These are phyloP conservation scores for Zygosaccharomyces rouxii DNA, from an alignment of 805 yeast genomes.

Conservation along the genomic window DNA sequence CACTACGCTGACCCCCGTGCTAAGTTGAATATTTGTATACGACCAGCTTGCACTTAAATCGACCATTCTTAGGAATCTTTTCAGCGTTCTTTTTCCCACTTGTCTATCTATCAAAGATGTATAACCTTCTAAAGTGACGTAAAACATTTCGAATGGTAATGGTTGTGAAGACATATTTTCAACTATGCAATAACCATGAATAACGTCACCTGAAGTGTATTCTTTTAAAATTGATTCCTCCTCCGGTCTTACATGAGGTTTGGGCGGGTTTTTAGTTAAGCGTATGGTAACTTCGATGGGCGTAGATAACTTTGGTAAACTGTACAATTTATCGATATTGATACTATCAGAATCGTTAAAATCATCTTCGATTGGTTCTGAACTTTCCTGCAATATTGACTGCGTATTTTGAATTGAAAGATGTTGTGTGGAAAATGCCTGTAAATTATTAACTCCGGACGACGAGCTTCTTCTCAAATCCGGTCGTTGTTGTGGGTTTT, in stretches of 20 bases:
- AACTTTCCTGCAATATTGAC: conserved; percentile 4
- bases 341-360: conserved; percentile 41
- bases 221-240: conserved; percentile 48
- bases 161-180: conserved; percentile 44
- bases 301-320: conserved; percentile 41
- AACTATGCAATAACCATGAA: conserved; percentile 55
- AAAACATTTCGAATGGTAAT: conserved; percentile 60
- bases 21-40: conserved; percentile 48
- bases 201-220: conserved; percentile 62
- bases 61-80: conserved; percentile 55
- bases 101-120: conserved; percentile 33
- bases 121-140: conserved; percentile 45
- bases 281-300: conserved; percentile 47
- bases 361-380: conserved; percentile 30
- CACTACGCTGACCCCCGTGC: conserved; percentile 47
- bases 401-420: conserved; percentile 8
- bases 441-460: conserved; percentile 13
- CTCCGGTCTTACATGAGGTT: conserved; percentile 42
- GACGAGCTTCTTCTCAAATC: conserved; percentile 6
- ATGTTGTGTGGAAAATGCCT: conserved; percentile 22
- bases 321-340: conserved; percentile 49
- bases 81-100: conserved; percentile 36
- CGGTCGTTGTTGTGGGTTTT: neutral
- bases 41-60: conserved; percentile 55
- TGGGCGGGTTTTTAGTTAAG: conserved; percentile 49